phyloP scores from a whole-genome alignment of 2,329 filamentous ascomycete genomes.

The Coleophoma eucalyptorum region DNA sequence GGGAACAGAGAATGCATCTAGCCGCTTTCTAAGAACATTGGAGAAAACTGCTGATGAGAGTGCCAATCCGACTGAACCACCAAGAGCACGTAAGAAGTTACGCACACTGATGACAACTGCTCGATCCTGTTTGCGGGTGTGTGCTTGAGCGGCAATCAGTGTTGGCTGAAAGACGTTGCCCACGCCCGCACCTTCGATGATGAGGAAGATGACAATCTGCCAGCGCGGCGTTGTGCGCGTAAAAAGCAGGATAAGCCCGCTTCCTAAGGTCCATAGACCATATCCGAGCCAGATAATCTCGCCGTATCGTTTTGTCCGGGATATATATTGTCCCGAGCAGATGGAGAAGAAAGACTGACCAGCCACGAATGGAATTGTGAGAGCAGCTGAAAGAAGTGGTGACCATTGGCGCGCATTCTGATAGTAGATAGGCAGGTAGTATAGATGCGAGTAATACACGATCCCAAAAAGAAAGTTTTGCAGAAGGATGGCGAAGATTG shows the following conservation, averaged over 20 bases:
- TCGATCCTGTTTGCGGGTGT: constrained; percentile 50
- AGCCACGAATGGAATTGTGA: constrained; percentile 45
- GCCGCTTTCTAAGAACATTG: constrained; percentile 23
- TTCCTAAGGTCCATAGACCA: constrained; percentile 39
- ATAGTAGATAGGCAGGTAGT: constrained; percentile 57
- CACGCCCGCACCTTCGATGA: constrained; percentile 47
- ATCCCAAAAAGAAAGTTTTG: constrained; percentile 59
- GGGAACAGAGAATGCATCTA: constrained; percentile 8
- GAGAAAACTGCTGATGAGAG: constrained; percentile 49
- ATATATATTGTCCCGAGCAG: constrained; percentile 53
- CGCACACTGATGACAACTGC: constrained; percentile 59
- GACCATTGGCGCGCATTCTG: constrained; percentile 44
- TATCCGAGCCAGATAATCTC: constrained; percentile 47
- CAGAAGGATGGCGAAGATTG: constrained; percentile 49
- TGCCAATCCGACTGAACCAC: constrained; percentile 54
- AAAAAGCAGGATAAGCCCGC: constrained; percentile 49
- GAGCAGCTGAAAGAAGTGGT: constrained; percentile 41
- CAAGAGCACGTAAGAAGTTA: constrained; percentile 58
- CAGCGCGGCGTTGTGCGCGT: constrained; percentile 38
- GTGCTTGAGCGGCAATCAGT: constrained; percentile 54
- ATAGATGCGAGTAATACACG: constrained; percentile 55
- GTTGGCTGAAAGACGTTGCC: constrained; percentile 45
- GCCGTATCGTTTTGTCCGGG: constrained; percentile 51
- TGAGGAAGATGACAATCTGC: constrained; percentile 44
- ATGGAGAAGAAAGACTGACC: constrained; percentile 42